Conservation (phyloP, 148 eudicot species). For the Cornus kousa region DNA sequence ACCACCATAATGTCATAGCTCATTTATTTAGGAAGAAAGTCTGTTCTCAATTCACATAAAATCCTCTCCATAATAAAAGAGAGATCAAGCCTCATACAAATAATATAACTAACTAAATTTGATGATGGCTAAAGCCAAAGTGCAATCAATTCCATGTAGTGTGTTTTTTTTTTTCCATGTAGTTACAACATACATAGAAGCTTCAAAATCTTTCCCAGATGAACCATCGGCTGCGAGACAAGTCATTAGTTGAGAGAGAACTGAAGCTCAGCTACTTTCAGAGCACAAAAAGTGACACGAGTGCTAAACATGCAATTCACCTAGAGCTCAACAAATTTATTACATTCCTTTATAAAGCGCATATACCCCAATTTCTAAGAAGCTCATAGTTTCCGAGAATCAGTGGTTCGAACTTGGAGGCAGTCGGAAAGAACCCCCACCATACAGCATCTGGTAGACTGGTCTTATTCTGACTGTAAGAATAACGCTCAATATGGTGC, state of each 20-base stretch:
- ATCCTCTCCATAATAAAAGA: background rate
- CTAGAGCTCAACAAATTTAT: background rate
- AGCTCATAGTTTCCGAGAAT: background rate
- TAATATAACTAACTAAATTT: background rate
- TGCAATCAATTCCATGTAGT: too few species aligned
- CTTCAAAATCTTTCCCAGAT: background rate
- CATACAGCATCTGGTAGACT: constrained; percentile 88
- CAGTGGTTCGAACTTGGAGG: constrained; percentile 49
- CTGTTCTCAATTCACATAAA: background rate
- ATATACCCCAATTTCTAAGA: background rate
- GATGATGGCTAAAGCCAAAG: background rate
- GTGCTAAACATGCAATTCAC: background rate
- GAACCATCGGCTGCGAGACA: background rate
- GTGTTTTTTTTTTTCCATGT: too few species aligned
- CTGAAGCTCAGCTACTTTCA: background rate
- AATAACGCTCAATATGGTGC: constrained; percentile 58
- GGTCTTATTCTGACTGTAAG: constrained; percentile 74
- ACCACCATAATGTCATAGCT: background rate
- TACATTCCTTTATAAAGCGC: background rate
- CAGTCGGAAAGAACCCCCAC: constrained; percentile 73
- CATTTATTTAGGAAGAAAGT: background rate
- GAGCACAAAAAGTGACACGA: background rate
- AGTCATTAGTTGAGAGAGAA: background rate
- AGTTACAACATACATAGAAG: background rate
- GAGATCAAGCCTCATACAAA: background rate